Evolutionary conservation across 352 stramenopile species (phyloP), one percentile per base, ranked within the genome.

Genomic region (Halophytophthora batemanensis): DNA sequence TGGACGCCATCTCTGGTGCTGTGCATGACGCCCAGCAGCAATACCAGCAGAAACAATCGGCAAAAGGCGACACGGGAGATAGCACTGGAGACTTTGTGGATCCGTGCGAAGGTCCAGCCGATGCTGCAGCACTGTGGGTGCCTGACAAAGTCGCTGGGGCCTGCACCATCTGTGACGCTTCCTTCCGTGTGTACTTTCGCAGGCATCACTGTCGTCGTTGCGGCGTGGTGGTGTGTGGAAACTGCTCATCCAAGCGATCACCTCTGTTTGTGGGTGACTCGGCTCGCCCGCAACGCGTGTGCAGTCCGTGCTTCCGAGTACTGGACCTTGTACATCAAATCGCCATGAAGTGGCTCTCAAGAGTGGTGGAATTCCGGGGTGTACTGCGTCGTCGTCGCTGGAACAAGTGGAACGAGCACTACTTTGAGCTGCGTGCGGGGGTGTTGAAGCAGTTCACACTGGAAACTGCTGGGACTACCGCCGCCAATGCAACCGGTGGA

Each of bases 351-450:
- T 94, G 84, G 84, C 48, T 92, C n/a, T 73, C 68, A 11, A 59
- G 66, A 8, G 60, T 91, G 14, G 70, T 94, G 6, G 74, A 91
- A 43, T 90, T 86, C 47, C 71, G 74, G 10, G 81, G 76, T 8
- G 64, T 90, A 1, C 55, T 93, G 7, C 80, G 82, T 10, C 82
- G 82, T 54, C 82, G 86, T 53, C 69, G 78, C 0, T 72, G 64
- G 41, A 77, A 86, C 64, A 91, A 90, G 69, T 94, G 84, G 81
- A 79, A 45, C 11, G 84, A 94, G 45, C 74, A 90, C 52, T 92
- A 88, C 44, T 94, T 75, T 31, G 84, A 92, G 28, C 71, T 94
- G 39, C 80, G 83, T 17, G 71, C 72, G 7, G 81, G 81, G 10
- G 66, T 91, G 3, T 45, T 94, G 14, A 88, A 86, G 51, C 84